Evolutionary conservation across 2,329 filamentous ascomycete genomes (phyloP).

Genomic region (Cladosporium sp.): DNA sequence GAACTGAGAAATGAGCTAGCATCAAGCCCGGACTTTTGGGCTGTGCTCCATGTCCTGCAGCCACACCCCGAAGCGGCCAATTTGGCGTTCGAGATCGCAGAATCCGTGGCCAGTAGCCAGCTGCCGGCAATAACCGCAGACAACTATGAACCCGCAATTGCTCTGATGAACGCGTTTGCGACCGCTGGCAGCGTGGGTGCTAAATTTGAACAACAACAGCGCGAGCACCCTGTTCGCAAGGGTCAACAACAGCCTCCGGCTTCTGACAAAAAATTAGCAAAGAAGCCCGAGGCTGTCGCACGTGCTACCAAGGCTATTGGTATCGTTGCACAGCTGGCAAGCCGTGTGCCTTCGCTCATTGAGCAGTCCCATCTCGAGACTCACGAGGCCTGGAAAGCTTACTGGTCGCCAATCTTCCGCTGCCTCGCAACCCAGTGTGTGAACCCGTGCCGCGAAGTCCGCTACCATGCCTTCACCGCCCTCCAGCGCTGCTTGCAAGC

Average conservation of each 20-base stretch:
- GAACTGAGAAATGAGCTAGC: conserved; percentile 87
- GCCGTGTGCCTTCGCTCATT: conserved; percentile 79
- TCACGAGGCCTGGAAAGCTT: conserved; percentile 80
- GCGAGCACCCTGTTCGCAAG: conserved; percentile 6
- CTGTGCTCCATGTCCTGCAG: conserved; percentile 73
- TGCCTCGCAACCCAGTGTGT: conserved; percentile 85
- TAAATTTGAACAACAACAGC: conserved; percentile 57
- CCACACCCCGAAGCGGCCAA: conserved; percentile 62
- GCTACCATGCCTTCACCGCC: conserved; percentile 80
- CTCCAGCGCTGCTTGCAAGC: conserved; percentile 83
- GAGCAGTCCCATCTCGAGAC: conserved; percentile 83
- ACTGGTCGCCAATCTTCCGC: conserved; percentile 94
- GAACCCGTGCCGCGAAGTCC: conserved; percentile 89
- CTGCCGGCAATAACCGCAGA: conserved; percentile 84
- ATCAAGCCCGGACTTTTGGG: conserved; percentile 96
- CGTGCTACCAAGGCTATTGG: conserved; percentile 77
- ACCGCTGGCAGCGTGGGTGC: conserved; percentile 72
- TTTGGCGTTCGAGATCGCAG: conserved; percentile 81
- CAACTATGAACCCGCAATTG: conserved; percentile 87
- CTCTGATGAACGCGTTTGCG: conserved; percentile 83
- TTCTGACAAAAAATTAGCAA: conserved; percentile 31
- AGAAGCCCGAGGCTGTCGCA: conserved; percentile 67
- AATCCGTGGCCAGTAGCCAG: conserved; percentile 68
- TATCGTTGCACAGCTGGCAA: conserved; percentile 76
- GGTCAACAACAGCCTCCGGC: conserved; percentile 20